A percentile compares a stretch with the other conserved stretches of the same genome.
These are phyloP conservation scores for Carallia brachiata DNA, from an alignment of 345 rosid species.

Conservation along the genomic window DNA sequence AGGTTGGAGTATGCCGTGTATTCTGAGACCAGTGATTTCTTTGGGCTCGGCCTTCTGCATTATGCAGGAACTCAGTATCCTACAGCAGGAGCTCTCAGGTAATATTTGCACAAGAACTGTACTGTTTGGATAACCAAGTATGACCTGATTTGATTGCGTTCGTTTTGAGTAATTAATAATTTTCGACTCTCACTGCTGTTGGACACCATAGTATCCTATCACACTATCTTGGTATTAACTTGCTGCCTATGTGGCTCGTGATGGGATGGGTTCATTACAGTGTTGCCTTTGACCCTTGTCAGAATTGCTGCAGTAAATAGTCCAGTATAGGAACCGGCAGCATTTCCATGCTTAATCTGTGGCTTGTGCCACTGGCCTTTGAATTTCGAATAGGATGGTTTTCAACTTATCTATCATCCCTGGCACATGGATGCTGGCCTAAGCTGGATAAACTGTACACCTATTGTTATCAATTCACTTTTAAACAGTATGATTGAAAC, in stretches of 20 bases:
- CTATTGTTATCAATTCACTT: too few relatives aligned
- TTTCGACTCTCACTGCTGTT: too few relatives aligned
- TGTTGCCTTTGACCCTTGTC: too few relatives aligned
- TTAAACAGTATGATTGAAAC: too few relatives aligned
- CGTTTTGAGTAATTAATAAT: background rate
- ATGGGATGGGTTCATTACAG: too few relatives aligned
- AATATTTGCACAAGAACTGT: background rate
- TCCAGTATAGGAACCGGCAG: too few relatives aligned
- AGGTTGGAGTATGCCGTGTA: slow-evolving; percentile 86
- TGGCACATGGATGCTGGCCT: background rate
- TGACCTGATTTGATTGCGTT: background rate
- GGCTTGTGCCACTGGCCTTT: background rate
- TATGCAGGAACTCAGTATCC: slow-evolving; percentile 96
- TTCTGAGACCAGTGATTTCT: slow-evolving; percentile 70
- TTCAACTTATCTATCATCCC: background rate
- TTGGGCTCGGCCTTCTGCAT: slow-evolving; percentile 63
- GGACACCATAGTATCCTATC: too few relatives aligned
- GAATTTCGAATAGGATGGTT: background rate
- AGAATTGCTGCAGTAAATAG: too few relatives aligned
- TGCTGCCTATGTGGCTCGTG: too few relatives aligned
- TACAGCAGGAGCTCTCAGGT: slow-evolving; percentile 94
- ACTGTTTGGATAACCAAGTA: background rate
- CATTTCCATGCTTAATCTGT: background rate
- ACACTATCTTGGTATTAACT: too few relatives aligned
- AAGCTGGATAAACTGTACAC: too few relatives aligned